Evolutionary conservation across 2,329 filamentous ascomycete genomes (phyloP), one percentile per base, ranked within the genome.

Genomic region (Drechslerella coelobrocha): DNA sequence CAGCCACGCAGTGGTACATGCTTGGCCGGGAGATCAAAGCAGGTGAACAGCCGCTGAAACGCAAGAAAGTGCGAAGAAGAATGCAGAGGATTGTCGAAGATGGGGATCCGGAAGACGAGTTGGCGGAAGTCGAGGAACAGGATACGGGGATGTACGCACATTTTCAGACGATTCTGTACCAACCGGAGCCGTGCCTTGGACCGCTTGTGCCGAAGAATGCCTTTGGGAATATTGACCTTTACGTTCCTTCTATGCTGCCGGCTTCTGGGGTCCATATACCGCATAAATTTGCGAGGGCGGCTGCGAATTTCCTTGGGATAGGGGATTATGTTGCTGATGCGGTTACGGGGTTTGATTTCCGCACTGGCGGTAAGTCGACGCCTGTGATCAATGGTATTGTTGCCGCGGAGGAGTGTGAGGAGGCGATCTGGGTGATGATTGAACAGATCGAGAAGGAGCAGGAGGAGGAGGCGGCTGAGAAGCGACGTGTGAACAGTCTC

Each of bases 1-100:
- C 87, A 72, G 87, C 86, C 2, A 91, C 96, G 74, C 91, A 89
- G 73, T 99, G 94, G 95, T 97, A 94, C 78, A 87, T 92, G 1
- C 80, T 93, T 68, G 94, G 94, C 0, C 84, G 91, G 24, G 88
- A 92, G 73, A 86, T 99, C 6, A 90, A 86, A 74, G 80, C 85
- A 0, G 86, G 89, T 12, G 90, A 96, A 77, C 88, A 94, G 61
- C 91, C 94, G 0, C 83, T 90, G 12, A 97, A 96, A 77, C 88
- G 88, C 77, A 80, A 91, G 1, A 81, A 83, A 0, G 83, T 77
- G 2, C 84, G 75, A 78, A 78, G 24, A 68, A 74, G 43, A 74
- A 62, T 56, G 1, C 71, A 29, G 45, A 54, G 19, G 47, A 73
- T 34, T 12, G 29, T 5, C 41, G 41, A 45, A 4, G 41, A 48